These are phyloP conservation scores for Cucurbita ficifolia DNA, from an alignment of 306 rosid species.

Conservation along the genomic window DNA sequence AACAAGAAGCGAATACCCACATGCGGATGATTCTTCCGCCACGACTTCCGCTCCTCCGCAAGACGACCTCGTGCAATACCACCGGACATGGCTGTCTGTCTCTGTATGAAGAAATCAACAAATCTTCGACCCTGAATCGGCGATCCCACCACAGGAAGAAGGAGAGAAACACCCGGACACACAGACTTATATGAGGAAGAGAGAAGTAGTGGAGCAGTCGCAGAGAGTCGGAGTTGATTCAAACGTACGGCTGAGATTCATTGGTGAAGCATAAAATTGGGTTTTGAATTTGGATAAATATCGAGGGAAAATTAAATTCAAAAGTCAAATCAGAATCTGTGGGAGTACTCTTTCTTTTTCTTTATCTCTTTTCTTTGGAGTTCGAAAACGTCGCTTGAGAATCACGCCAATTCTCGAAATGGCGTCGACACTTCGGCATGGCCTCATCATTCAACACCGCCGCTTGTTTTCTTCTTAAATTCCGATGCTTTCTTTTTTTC, in stretches of 20 bases:
- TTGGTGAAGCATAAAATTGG: not conserved
- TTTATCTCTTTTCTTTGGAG: not conserved
- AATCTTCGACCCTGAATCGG: not conserved
- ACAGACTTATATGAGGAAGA: not conserved
- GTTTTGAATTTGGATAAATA: not conserved
- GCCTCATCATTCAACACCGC: not conserved
- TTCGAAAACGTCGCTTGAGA: constrained; percentile 36
- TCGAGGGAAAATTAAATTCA: not conserved
- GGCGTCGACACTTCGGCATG: not conserved
- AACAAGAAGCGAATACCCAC: constrained; percentile 25
- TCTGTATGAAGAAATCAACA: not conserved
- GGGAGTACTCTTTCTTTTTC: not conserved
- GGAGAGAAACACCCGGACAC: not conserved
- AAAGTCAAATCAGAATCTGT: constrained; percentile 3
- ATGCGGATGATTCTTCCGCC: constrained; percentile 96
- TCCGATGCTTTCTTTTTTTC: not conserved
- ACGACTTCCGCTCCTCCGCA: constrained; percentile 77
- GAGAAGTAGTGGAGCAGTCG: not conserved
- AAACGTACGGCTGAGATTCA: constrained; percentile 4
- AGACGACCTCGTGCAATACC: constrained; percentile 93
- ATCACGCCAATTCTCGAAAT: constrained; percentile 19
- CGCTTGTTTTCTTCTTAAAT: not conserved
- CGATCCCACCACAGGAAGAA: not conserved
- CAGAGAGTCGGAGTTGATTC: not conserved
- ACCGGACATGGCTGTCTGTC: constrained; percentile 16